Evolutionary conservation across 768 basidiomycete species (phyloP), one percentile per base, ranked within the genome.

Genomic region (Pleurotus pulmonarius): DNA sequence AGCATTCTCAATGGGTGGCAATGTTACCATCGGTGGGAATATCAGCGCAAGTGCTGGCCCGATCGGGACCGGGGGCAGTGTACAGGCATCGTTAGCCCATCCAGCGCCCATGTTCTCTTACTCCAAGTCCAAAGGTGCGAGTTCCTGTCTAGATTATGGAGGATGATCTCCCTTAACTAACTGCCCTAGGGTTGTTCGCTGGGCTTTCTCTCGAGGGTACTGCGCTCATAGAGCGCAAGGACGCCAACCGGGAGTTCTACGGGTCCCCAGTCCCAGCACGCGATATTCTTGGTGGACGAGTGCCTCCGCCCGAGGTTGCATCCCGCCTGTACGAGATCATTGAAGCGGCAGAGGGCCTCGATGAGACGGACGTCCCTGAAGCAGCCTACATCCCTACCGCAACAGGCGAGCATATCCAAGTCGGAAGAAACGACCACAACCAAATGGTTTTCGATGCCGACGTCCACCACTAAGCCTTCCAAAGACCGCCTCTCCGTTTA

Each of bases 51-150:
- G 87, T 0, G 94, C 94, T 5, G 95, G 95, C 1, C 95, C 95
- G 0, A 89, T 98, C 58, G 96, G 95, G 1, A 97, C 96, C 0
- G 95, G 95, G 4, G 96, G 91, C 3, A 89, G 90, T 58, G 84
- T 97, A 0, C 88, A 94, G 63, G 85, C 94, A 1, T 86, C 84
- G 2, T 76, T 96, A 41, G 92, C 94, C 4, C 92, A 95, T 70
- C 96, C 96, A 0, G 87, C 95, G 16, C 94, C 94, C 4, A 95
- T 98, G 92, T 99, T 97, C 73, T 93, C 91, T 59, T 96, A 97
- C 69, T 94, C 92, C 8, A 92, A 94, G 71, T 94, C 92, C 11
- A 95, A 94, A 74, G 94, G 93, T 92, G 62, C 57, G 82, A 66
- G 16, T 0, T 18, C 16, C 24, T 56, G 20, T n/a, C 25, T 58